Evolutionary conservation across 306 rosid genomes (phyloP), one percentile per base, ranked within the genome.

Genomic region (Inga laurina): DNA sequence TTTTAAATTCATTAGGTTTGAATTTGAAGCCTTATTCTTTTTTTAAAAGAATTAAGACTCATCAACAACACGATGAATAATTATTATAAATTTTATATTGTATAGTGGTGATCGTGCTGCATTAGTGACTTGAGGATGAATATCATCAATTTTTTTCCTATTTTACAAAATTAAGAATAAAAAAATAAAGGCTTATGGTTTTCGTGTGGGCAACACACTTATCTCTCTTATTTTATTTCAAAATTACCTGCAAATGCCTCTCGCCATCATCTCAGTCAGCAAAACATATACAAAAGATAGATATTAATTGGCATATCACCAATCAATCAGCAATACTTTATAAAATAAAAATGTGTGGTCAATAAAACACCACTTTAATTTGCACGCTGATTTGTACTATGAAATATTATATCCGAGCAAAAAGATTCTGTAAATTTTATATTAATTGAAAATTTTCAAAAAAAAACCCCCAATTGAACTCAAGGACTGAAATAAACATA

Each of bases 121-220:
- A 52, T 57, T 39, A 8, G 27, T 21, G 9, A 57, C 27, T 56
- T 57, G 30, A 57, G n/a, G 24, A 57, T 57, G 30, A n/a, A n/a
- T n/a, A 57, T n/a, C 27, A 56, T 59, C 66, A 10, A 10, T 59
- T 9, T 3, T 3, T n/a, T 59, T 18, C n/a, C 69, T 30, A 14
- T 30, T 64, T 22, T 64, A 30, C 8, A 30, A 64, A 27, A 30
- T 64, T 30, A 30, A 64, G 9, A 13, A 30, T 57, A 72, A 35
- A 77, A 81, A 61, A 16, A 76, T 9, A 10, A 64, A 11, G 74
- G 73, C 46, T 39, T 72, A 75, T 83, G 81, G 79, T 45, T 65
- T 64, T 27, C 83, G 77, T 82, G 81, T 65, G 85, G 57, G 74
- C 51, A 59, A 68, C 86, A 78, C 79, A 39, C 81, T 82, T 62